phyloP scores from a whole-genome alignment of 108 stramenopile species.

The Cyclostephanos invisitatus region DNA sequence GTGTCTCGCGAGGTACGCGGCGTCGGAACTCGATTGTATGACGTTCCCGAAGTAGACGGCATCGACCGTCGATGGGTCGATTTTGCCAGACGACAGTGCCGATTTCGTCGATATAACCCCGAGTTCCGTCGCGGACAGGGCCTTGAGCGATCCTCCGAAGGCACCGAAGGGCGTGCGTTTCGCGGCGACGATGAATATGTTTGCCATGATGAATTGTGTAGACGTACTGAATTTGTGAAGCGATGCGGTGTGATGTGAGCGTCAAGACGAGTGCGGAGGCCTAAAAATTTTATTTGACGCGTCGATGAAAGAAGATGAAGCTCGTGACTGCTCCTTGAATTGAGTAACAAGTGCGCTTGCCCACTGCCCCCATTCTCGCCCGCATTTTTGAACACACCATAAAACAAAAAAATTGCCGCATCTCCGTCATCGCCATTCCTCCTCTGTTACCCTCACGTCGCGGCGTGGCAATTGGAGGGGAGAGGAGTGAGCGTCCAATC shows the following conservation, averaged over 20 bases:
- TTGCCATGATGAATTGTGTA: slow-evolving; percentile 42
- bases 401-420: too few species aligned
- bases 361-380: too few species aligned
- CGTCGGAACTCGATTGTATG: slow-evolving; percentile 89
- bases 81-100: slow-evolving; percentile 60
- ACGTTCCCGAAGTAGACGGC: slow-evolving; percentile 95
- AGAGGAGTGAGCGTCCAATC: too few species aligned
- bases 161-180: slow-evolving; percentile 98
- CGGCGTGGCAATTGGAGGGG: too few species aligned
- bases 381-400: too few species aligned
- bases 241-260: background rate
- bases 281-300: too few species aligned
- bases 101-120: slow-evolving; percentile 77
- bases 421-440: too few species aligned
- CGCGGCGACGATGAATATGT: slow-evolving; percentile 96
- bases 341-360: too few species aligned
- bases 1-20: slow-evolving; percentile 94
- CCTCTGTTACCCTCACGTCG: too few species aligned
- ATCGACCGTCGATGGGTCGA: slow-evolving; percentile 82
- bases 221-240: background rate
- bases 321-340: too few species aligned
- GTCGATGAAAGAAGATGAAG: too few species aligned
- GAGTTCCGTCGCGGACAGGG: slow-evolving; percentile 77
- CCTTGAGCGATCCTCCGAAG: slow-evolving; percentile 93
- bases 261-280: too few species aligned